Base-by-base conservation (phyloP, 495 filamentous ascomycete genomes). In the Penicillium parvum region DNA sequence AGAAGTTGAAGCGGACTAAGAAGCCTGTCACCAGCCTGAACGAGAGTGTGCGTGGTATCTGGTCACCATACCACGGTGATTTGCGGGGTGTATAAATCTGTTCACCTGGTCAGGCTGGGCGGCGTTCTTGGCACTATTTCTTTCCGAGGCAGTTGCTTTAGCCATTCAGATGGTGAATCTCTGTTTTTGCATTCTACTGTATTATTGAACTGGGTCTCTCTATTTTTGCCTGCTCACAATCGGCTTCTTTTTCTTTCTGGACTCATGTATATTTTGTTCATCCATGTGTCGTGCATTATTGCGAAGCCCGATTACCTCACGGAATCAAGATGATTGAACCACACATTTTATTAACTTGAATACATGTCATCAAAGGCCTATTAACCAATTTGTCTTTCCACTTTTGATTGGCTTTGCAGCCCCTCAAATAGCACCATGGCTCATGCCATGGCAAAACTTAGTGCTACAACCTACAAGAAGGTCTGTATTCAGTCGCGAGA, bases 11-110 rank as follows among this genome's bases (percentile, higher is more conserved):
- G 73, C 78, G 69, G 59, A 74, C 83, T 45, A 87, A 74, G 62
- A 95, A 91, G 74, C 83, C 87, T 5, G 84, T 98, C 16, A 77
- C 71, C 41, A 91, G 86, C 77, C 70, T 85, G 61, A 96, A 92
- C 63, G 82, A 90, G 65, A 90, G 88, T 68, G 89, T 96, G 10
- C 82, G 92, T 72, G 92, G 92, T 44, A 79, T 97, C 49, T 98
- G 91, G 90, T 85, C 81, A 71, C 90, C 90, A 29, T 95, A 86
- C 62, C 92, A 97, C 65, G 89, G 90, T 30, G 69, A 66, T 41
- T 26, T 68, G 42, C 71, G 71, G 43, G 55, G 60, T 27, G 65
- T 73, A 40, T 74, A 58, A 56, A 41, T 49, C 45, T 36, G 16
- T 30, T 15, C 16, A 15, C 28, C 12, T 30, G 12, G 9, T 5